Evolutionary conservation across 805 yeast genomes (phyloP).

Genomic region (Barnettozyma botsteinii): DNA sequence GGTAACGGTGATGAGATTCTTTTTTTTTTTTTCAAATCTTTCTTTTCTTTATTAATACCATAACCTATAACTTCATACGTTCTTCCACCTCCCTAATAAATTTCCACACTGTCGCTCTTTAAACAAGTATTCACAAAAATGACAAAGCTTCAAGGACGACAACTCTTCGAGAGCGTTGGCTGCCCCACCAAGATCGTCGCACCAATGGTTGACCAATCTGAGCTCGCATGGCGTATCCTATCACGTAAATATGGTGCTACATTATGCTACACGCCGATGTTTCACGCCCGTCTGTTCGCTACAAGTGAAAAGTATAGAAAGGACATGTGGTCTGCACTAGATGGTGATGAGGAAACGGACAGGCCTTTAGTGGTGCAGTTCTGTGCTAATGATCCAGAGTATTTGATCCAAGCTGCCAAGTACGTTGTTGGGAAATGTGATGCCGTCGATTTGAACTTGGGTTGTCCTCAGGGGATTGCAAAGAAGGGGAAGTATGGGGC

Average conservation of each 20-base stretch:
- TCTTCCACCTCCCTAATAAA: too few relatives aligned
- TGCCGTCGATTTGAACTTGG: conserved; percentile 92
- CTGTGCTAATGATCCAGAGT: conserved; percentile 93
- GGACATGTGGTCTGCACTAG: conserved; percentile 65
- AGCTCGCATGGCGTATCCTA: conserved; percentile 88
- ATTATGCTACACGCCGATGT: conserved; percentile 94
- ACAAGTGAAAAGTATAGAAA: conserved; percentile 74
- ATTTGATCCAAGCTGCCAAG: conserved; percentile 73
- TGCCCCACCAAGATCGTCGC: conserved; percentile 83
- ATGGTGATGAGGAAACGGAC: conserved; percentile 65
- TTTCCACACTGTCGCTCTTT: not conserved
- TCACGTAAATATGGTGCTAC: conserved; percentile 90
- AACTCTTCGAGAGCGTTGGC: conserved; percentile 63
- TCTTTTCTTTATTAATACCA: too few relatives aligned
- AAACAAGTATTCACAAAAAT: conserved; percentile 7
- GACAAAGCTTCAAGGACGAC: conserved; percentile 48
- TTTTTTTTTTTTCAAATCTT: not conserved
- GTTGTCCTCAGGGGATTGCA: conserved; percentile 99
- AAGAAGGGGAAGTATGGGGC: conserved; percentile 93
- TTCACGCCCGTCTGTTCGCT: conserved; percentile 87
- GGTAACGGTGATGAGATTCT: too few relatives aligned
- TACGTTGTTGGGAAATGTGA: conserved; percentile 80
- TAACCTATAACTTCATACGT: too few relatives aligned
- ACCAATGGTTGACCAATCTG: conserved; percentile 98
- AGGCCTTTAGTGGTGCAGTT: conserved; percentile 91